Base-by-base conservation (phyloP, 805 yeast species). In the Kodamaea hsintzibuensis region DNA sequence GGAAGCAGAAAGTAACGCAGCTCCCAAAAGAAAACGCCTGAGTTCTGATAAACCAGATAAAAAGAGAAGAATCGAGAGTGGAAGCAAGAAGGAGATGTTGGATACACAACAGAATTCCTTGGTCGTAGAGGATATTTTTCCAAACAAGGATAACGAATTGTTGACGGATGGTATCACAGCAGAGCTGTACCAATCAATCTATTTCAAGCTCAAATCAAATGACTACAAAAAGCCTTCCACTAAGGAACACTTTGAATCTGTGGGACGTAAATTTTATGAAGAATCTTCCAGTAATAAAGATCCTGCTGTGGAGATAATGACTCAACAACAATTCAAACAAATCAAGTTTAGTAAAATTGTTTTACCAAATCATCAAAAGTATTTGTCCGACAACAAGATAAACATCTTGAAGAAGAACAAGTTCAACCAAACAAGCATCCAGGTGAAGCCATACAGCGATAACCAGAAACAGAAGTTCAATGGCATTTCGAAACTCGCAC, bases 401-500 rank as follows among this genome's bases (percentile, higher is more conserved):
- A 62, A 57, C 54, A 62, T 56, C 51, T 44, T 47, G 38, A 64
- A 50, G 58, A 65, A 52, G 25, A 61, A 52, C 55, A 59, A 59
- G 52, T 61, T 30, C 43, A 66, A 70, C 40, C 57, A 65, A 19
- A 63, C 72, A 3, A 65, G 74, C 0, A 64, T 81, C 10, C 72
- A 74, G 39, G 87, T 90, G 10, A 83, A 79, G 64, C 70, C 84
- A 0, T 81, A 83, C 53, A 71, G 85, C 1, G 95, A 87, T 47
- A 76, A 77, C 30, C 79, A 78, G 43, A 82, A 79, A 56, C 77
- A 82, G 67, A 73, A 84, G 73, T 86, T 81, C 60, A 78, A 78
- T 30, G 97, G 97, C 0, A 80, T 89, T 42, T 78, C 89, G 1
- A 85, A 82, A 57, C 66, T 87, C 50, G 91, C 93, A 0, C 71